Conservation (phyloP, 2,329 filamentous ascomycete genomes). For the Calonectria hongkongensis region DNA sequence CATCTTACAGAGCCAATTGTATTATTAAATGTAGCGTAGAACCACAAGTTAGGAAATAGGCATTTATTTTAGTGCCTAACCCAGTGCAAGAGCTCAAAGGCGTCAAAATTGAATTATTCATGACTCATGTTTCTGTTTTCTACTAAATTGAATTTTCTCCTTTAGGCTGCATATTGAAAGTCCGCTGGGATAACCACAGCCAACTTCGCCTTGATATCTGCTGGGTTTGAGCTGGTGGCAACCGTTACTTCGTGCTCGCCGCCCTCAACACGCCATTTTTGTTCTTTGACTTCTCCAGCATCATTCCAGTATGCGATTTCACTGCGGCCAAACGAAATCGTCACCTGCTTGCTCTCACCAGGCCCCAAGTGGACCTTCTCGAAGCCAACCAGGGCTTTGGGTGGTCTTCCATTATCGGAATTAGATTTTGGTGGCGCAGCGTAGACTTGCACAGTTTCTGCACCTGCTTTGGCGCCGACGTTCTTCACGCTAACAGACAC, state of each 20-base stretch:
- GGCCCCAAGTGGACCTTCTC: slow-evolving; percentile 13
- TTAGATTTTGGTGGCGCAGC: slow-evolving; percentile 9
- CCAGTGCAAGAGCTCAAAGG: not conserved
- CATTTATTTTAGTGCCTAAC: too few relatives aligned
- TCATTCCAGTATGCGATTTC: slow-evolving; percentile 30
- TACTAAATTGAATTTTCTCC: not conserved
- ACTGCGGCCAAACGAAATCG: not conserved
- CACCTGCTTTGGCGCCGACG: not conserved
- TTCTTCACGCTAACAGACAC: slow-evolving; percentile 22
- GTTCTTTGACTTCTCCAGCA: not conserved
- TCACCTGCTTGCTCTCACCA: not conserved
- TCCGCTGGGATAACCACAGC: not conserved
- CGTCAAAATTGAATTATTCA: not conserved
- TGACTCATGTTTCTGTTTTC: not conserved
- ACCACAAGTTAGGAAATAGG: not conserved
- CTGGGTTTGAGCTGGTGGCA: slow-evolving; percentile 9
- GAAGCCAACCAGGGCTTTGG: slow-evolving; percentile 26
- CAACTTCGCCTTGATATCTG: not conserved
- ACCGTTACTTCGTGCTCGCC: not conserved
- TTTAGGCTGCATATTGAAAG: not conserved
- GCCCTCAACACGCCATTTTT: slow-evolving; percentile 1
- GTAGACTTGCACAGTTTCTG: slow-evolving; percentile 26
- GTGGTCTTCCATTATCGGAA: not conserved
- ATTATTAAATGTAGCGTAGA: not conserved
- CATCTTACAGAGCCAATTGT: slow-evolving; percentile 19